A percentile compares a stretch with the other conserved stretches of the same genome.
These are phyloP conservation scores for Gossypium anomalum DNA, from an alignment of 345 rosid species.

Conservation along the genomic window DNA sequence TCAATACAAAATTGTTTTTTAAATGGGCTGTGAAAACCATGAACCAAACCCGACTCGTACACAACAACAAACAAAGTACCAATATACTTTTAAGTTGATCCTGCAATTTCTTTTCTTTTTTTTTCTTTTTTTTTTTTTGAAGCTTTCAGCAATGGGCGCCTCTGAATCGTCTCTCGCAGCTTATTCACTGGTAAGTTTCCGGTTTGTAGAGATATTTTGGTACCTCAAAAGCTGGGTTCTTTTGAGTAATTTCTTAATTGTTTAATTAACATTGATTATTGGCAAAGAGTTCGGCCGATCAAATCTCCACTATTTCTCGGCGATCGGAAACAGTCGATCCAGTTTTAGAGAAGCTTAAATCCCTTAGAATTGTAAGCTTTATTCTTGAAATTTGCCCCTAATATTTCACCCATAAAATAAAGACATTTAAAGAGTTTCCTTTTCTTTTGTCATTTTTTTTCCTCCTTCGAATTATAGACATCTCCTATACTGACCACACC, in stretches of 20 bases:
- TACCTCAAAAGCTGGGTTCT: neutral
- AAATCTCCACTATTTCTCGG: constrained; percentile 74
- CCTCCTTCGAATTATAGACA: constrained; percentile 36
- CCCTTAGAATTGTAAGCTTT: constrained; percentile 65
- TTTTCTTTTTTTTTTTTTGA: neutral
- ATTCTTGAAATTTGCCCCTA: too few relatives aligned
- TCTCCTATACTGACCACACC: constrained; percentile 62
- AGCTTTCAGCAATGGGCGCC: constrained; percentile 26
- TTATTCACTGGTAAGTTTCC: constrained; percentile 38
- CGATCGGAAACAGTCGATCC: constrained; percentile 59
- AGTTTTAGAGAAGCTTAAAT: constrained; percentile 61
- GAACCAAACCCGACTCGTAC: too few relatives aligned
- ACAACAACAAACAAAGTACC: too few relatives aligned
- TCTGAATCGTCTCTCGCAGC: constrained; percentile 39
- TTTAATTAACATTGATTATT: neutral
- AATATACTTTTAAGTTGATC: too few relatives aligned
- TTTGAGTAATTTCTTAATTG: constrained; percentile 1
- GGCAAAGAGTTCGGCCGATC: constrained; percentile 41
- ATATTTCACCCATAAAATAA: neutral
- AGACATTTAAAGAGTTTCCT: neutral
- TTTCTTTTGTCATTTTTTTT: neutral
- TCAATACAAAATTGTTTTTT: too few relatives aligned
- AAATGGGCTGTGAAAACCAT: too few relatives aligned
- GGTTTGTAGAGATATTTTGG: constrained; percentile 7
- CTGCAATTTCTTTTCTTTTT: neutral